phyloP scores from a whole-genome alignment of 371 early-diverging fungal genomes.

The Phascolomyces articulosus region DNA sequence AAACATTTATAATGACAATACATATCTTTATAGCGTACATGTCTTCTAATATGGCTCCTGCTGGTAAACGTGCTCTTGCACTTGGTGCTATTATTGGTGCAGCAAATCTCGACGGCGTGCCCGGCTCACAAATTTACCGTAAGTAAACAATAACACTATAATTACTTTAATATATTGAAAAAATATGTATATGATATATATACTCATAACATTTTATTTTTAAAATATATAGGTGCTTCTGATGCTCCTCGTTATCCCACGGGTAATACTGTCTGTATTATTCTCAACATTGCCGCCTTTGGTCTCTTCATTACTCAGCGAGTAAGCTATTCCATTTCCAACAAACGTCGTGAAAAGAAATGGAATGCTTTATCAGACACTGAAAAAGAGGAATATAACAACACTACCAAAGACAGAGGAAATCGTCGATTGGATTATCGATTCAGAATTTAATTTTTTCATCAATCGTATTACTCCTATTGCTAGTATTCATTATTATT shows the following conservation, averaged over 20 bases:
- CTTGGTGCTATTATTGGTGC: slow-evolving; percentile 48
- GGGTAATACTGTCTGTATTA: slow-evolving; percentile 44
- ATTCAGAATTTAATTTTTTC: slow-evolving; percentile 26
- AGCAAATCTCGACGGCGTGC: slow-evolving; percentile 38
- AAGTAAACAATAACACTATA: too few species aligned
- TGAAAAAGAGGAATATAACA: slow-evolving; percentile 26
- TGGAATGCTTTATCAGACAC: slow-evolving; percentile 37
- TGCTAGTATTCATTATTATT: too few species aligned
- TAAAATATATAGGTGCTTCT: slow-evolving; percentile 10
- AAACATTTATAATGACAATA: background rate
- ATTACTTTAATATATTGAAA: too few species aligned
- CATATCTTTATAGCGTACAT: slow-evolving; percentile 35
- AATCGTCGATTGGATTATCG: slow-evolving; percentile 40
- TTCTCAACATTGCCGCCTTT: slow-evolving; percentile 14
- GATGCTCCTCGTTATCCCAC: slow-evolving; percentile 45
- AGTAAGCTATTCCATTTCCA: slow-evolving; percentile 31
- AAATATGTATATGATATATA: background rate
- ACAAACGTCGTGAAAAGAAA: slow-evolving; percentile 24
- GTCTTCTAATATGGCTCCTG: slow-evolving; percentile 51
- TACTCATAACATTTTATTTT: background rate
- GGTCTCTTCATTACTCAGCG: slow-evolving; percentile 26
- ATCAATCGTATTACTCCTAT: background rate
- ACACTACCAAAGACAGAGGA: slow-evolving; percentile 36
- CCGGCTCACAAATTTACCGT: slow-evolving; percentile 25
- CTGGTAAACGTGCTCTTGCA: slow-evolving; percentile 53